Base-by-base conservation (phyloP, 495 filamentous ascomycete species). In the Aspergillus asperescens region DNA sequence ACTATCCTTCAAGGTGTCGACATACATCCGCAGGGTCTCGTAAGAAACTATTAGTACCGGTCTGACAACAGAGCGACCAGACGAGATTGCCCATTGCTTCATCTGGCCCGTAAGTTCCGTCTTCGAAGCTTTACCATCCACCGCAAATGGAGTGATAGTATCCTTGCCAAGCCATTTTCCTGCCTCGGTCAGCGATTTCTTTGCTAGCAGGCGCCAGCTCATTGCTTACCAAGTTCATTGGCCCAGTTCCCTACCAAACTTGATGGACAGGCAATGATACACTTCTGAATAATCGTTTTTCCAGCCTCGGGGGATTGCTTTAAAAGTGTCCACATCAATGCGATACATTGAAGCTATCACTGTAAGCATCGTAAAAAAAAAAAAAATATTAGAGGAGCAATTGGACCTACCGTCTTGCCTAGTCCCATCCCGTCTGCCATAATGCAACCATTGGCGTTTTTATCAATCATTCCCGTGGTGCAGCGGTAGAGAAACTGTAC, bases 371-470 rank as follows among this genome's bases (percentile, higher is more conserved):
- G 29, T 32, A n/a, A 22, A 16, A 51, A 27, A 35, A n/a, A 13
- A 13, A 37, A 23, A 15, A 40, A 8, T 25, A 18, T 16, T 4
- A 10, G 32, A 35, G 9, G n/a, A 28, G 25, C 32, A 38, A 13
- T 28, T 29, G 10, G 19, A 31, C 70, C 40, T 73, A 95, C 77
- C 10, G 93, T 99, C 72, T 99, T 99, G 39, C 93, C 93, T 27
- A 99, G 69, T 38, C 93, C 93, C 93, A 99, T 99, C 60, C 96
- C 93, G 64, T 99, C 93, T 57, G 93, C 93, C 93, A 99, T 99
- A 65, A 99, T 99, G 65, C 93, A 97, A 0, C 93, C 93, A 70
- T 96, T 88, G 19, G 94, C 94, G 50, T 90, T 93, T 37, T 84
- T 80, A 63, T 99, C 93, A 57, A 97, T 84, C 79, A 97, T 77